phyloP scores from a whole-genome alignment of 1,284 basidiomycete species.

The Salmacisia buchloeana region DNA sequence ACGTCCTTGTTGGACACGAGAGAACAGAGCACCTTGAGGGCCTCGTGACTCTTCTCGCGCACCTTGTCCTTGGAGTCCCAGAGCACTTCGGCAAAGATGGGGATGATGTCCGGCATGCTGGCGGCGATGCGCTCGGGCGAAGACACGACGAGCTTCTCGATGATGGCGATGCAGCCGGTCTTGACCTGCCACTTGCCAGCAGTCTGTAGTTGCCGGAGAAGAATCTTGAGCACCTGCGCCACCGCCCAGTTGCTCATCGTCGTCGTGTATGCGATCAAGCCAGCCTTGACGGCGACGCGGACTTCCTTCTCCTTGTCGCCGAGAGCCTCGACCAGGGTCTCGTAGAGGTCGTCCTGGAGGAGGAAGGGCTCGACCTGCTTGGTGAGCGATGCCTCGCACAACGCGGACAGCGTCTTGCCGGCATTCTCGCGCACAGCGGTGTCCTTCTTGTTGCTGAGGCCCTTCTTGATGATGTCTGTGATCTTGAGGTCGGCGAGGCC shows the following conservation, averaged over 20 bases:
- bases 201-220: constrained; percentile 90
- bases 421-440: constrained; percentile 73
- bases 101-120: constrained; percentile 93
- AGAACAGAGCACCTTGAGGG: constrained; percentile 68
- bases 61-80: constrained; percentile 99
- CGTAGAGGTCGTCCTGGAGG: constrained; percentile 76
- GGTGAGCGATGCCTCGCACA: constrained; percentile 70
- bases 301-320: constrained; percentile 86
- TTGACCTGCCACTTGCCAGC: constrained; percentile 99
- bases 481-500: constrained; percentile 73
- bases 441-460: constrained; percentile 60
- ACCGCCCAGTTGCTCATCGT: constrained; percentile 87
- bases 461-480: constrained; percentile 72
- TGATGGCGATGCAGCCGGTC: constrained; percentile 74
- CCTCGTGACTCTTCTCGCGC: constrained; percentile 95
- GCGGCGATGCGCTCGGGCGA: constrained; percentile 79
- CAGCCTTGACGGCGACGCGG: constrained; percentile 76
- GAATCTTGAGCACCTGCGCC: constrained; percentile 74
- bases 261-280: constrained; percentile 72
- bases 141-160: constrained; percentile 83
- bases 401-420: constrained; percentile 59
- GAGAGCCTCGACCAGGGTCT: constrained; percentile 79
- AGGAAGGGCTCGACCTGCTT: constrained; percentile 86
- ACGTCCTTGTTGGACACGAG: constrained; percentile 98
- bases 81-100: constrained; percentile 88